Conservation (phyloP, 2,329 filamentous ascomycete genomes). For the Colletotrichum sp. region DNA sequence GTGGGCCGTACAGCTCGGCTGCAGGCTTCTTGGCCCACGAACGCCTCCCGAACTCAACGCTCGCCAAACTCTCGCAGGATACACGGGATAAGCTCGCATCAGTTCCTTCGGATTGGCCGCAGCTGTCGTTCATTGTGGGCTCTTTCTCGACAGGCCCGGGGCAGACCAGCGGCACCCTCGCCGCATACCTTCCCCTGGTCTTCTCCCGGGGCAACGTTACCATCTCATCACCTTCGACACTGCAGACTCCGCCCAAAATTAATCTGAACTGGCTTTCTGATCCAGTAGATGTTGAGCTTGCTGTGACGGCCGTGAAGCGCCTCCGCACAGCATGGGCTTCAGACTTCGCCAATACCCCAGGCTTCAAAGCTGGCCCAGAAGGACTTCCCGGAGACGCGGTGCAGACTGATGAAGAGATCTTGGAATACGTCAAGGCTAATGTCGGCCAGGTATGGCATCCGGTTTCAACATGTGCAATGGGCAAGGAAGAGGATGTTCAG, state of each 20-base stretch:
- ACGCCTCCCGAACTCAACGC: constrained; percentile 1
- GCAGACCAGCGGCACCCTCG: constrained; percentile 29
- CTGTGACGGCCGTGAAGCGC: constrained; percentile 46
- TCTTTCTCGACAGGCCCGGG: not conserved
- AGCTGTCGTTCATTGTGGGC: not conserved
- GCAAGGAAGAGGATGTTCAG: constrained; percentile 48
- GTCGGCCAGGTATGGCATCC: constrained; percentile 59
- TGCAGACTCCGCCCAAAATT: constrained; percentile 41
- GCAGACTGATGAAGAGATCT: constrained; percentile 46
- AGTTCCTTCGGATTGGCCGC: constrained; percentile 6
- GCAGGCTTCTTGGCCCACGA: constrained; percentile 13
- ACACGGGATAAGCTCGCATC: not conserved
- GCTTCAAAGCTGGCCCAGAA: constrained; percentile 38
- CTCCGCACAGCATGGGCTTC: constrained; percentile 39
- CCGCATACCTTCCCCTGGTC: constrained; percentile 34
- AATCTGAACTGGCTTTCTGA: constrained; percentile 51
- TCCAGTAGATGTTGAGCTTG: constrained; percentile 47
- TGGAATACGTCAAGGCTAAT: constrained; percentile 31
- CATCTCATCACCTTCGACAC: constrained; percentile 37
- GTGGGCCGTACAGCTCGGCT: constrained; percentile 13
- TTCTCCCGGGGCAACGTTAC: constrained; percentile 48
- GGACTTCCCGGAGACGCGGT: constrained; percentile 39
- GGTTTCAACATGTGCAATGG: constrained; percentile 59
- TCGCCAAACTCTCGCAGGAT: not conserved
- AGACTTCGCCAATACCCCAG: constrained; percentile 26